A percentile compares a stretch with the other conserved stretches of the same genome.
These are phyloP conservation scores for Didymellaceae sp. DNA, from an alignment of 2,329 filamentous ascomycete species.

Conservation along the genomic window DNA sequence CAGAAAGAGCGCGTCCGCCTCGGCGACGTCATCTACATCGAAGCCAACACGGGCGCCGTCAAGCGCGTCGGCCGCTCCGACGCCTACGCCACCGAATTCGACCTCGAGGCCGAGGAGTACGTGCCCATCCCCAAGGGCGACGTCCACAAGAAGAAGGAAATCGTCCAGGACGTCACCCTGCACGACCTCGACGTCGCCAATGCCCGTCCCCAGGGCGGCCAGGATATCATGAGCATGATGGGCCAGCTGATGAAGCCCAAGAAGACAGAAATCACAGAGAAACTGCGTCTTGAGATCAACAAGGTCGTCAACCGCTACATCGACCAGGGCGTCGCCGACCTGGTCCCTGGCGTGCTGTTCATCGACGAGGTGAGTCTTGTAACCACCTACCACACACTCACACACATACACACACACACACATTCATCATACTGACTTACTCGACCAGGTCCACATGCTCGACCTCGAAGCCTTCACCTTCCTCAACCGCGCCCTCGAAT, in stretches of 20 bases:
- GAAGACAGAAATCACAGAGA: constrained; percentile 99
- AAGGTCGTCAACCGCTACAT: constrained; percentile 99
- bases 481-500: constrained; percentile 96
- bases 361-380: constrained; percentile 82
- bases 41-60: constrained; percentile 97
- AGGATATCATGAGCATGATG: constrained; percentile 99
- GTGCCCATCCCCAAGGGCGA: constrained; percentile 98
- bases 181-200: constrained; percentile 98
- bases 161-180: constrained; percentile 96
- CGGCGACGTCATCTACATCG: constrained; percentile 98
- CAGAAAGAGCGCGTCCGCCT: constrained; percentile 97
- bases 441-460: constrained; percentile 96
- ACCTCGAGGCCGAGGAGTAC: constrained; percentile 98
- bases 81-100: constrained; percentile 97
- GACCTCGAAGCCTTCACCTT: constrained; percentile 99
- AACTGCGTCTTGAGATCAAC: constrained; percentile 94
- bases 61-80: constrained; percentile 96
- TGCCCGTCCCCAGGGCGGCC: constrained; percentile 90
- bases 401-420: not conserved
- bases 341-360: constrained; percentile 97
- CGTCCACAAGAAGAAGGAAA: constrained; percentile 99
- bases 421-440: too few species aligned
- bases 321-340: constrained; percentile 94
- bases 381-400: constrained; percentile 26
- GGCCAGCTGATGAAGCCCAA: constrained; percentile 99